Percentiles rank a stretch among this genome's conserved stretches.
These are phyloP conservation scores for Tillandsia leiboldiana DNA, from an alignment of 176 grass and related monocot species.

Conservation along the genomic window DNA sequence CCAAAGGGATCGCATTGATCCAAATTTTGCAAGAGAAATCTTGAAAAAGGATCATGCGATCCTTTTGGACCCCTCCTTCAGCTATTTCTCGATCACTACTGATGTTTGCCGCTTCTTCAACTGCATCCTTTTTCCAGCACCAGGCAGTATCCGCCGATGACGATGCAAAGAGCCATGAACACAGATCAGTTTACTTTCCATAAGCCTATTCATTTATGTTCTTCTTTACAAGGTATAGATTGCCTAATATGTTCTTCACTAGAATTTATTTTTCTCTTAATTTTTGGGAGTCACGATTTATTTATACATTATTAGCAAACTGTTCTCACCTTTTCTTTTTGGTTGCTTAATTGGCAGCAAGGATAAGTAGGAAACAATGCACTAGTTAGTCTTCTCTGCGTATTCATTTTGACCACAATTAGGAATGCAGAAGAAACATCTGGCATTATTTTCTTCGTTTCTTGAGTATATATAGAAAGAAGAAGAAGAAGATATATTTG, in stretches of 20 bases:
- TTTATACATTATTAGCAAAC: too few relatives aligned
- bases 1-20: conserved; percentile 44
- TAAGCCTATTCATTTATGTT: background rate
- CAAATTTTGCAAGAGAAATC: background rate
- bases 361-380: too few relatives aligned
- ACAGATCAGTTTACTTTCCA: background rate
- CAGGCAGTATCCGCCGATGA: background rate
- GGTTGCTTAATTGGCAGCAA: too few relatives aligned
- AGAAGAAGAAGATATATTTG: too few relatives aligned
- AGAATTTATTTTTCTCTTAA: too few relatives aligned
- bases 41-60: conserved; percentile 23
- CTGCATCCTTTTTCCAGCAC: background rate
- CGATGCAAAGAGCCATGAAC: background rate
- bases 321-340: too few relatives aligned
- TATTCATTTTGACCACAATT: too few relatives aligned
- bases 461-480: too few relatives aligned
- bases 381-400: too few relatives aligned
- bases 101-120: background rate
- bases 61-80: conserved; percentile 32
- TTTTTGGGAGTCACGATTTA: too few relatives aligned
- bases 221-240: background rate
- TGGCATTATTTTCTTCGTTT: too few relatives aligned
- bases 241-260: background rate
- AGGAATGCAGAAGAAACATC: too few relatives aligned
- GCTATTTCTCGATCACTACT: conserved; percentile 1